phyloP scores from a whole-genome alignment of 306 rosid genomes.

The Coriaria nepalensis region DNA sequence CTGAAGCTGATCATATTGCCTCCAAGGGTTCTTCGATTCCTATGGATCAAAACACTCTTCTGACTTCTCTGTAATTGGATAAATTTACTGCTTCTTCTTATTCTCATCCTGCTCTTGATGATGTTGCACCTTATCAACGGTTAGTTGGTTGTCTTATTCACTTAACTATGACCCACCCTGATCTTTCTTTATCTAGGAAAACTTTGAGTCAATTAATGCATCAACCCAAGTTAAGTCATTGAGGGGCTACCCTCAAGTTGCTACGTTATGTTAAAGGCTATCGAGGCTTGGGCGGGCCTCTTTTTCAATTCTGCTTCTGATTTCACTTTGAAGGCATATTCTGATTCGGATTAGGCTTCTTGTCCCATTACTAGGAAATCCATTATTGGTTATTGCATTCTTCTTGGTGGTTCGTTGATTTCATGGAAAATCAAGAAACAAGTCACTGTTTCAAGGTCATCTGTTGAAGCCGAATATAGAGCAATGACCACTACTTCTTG shows the following conservation, averaged over 20 bases:
- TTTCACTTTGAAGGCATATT: too few species aligned
- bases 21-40: not conserved
- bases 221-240: not conserved
- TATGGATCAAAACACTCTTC: not conserved
- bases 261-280: not conserved
- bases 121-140: not conserved
- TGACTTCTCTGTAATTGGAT: too few species aligned
- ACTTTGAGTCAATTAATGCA: not conserved
- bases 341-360: not conserved
- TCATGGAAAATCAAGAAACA: not conserved
- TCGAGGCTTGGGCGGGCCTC: not conserved
- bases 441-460: not conserved
- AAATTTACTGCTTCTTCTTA: too few species aligned
- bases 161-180: not conserved
- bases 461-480: not conserved
- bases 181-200: not conserved
- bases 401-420: not conserved
- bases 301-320: not conserved
- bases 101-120: not conserved
- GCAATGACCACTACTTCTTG: not conserved
- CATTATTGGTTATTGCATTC: not conserved
- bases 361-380: not conserved
- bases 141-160: not conserved
- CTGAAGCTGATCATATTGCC: too few species aligned
- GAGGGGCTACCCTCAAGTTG: not conserved